phyloP scores from a whole-genome alignment of 345 rosid species.

The Barbarea vulgaris region DNA sequence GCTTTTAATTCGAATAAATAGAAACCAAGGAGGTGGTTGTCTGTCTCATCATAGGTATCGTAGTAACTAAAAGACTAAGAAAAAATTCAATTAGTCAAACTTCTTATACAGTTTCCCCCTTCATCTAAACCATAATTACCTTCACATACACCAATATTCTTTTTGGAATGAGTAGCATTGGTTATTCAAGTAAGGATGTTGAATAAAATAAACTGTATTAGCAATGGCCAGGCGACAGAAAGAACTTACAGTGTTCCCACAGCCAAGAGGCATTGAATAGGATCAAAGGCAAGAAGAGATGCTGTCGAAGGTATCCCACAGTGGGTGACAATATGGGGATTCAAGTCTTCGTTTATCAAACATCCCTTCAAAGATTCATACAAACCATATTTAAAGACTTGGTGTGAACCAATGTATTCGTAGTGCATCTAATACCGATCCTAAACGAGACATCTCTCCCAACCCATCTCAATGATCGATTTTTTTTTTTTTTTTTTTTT shows the following conservation, averaged over 20 bases:
- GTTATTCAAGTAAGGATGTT: neutral
- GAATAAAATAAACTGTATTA: neutral
- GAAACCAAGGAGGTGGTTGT: constrained; percentile 10
- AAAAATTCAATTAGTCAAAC: constrained; percentile 14
- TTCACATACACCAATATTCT: neutral
- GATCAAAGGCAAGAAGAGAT: constrained; percentile 78
- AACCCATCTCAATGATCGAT: constrained; percentile 4
- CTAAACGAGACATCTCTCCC: constrained; percentile 2
- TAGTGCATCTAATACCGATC: constrained; percentile 8
- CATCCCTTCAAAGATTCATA: constrained; percentile 37
- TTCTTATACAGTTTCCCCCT: neutral
- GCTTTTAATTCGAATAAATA: neutral
- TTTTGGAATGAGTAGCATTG: constrained; percentile 12
- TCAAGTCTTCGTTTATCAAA: constrained; percentile 49
- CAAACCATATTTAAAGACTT: neutral
- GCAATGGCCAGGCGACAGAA: neutral
- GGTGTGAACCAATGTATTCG: neutral
- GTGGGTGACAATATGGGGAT: constrained; percentile 60
- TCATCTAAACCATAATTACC: constrained; percentile 1
- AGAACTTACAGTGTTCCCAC: constrained; percentile 75
- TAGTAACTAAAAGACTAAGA: neutral
- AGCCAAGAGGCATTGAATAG: constrained; percentile 76
- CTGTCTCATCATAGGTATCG: constrained; percentile 3
- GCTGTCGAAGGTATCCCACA: constrained; percentile 84
- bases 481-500: neutral